phyloP scores from a whole-genome alignment of 2,329 filamentous ascomycete genomes.

The Apiospora aurea region DNA sequence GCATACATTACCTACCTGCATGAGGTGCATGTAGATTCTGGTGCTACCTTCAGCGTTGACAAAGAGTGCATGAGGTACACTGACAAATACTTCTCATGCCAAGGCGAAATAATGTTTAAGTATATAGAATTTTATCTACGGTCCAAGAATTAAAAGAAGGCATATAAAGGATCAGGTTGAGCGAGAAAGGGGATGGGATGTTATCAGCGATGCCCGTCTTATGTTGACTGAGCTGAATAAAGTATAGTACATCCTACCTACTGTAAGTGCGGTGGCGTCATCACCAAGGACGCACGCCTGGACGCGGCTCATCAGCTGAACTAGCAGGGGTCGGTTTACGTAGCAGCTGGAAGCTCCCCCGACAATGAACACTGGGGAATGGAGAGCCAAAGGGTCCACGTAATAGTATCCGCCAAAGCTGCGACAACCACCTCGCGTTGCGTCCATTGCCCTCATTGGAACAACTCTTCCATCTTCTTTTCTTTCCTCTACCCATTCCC shows the following conservation, averaged over 20 bases:
- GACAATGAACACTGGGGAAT: not conserved
- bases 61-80: too few species aligned
- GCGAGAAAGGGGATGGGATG: not conserved
- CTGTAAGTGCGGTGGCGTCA: conserved; percentile 4
- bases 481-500: not conserved
- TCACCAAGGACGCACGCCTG: not conserved
- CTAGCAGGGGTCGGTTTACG: conserved; percentile 1
- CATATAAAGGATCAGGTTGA: not conserved
- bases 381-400: conserved; percentile 1
- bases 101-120: not conserved
- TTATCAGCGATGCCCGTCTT: too few species aligned
- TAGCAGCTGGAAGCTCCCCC: not conserved
- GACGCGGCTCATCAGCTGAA: not conserved
- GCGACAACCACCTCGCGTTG: not conserved
- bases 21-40: not conserved
- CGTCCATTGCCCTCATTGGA: not conserved
- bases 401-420: conserved; percentile 7
- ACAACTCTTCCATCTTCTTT: not conserved
- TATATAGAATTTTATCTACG: not conserved
- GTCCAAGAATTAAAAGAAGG: not conserved
- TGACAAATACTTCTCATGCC: not conserved
- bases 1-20: not conserved
- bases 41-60: not conserved
- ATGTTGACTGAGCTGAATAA: not conserved
- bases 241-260: not conserved